Percentiles rank a stretch among this genome's conserved stretches.
These are phyloP conservation scores for Fraxinus quadrangulata DNA, from an alignment of 257 asterid species.

Conservation along the genomic window DNA sequence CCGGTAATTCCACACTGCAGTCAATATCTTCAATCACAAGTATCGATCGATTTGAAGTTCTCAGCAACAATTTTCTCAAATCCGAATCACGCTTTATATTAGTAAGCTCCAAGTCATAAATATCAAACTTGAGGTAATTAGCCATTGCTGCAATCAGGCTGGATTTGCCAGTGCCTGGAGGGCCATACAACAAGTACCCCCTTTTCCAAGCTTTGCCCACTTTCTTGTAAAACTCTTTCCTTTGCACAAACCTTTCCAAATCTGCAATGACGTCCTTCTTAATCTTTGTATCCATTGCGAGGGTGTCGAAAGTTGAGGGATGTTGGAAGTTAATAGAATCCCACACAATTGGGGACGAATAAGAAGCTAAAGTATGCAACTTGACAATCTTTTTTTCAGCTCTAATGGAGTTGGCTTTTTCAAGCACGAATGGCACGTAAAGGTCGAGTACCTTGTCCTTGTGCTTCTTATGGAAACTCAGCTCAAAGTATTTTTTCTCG, in stretches of 20 bases:
- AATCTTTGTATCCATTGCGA: constrained; percentile 53
- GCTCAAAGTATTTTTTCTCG: constrained; percentile 56
- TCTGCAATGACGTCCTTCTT: constrained; percentile 48
- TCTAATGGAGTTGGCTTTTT: constrained; percentile 37
- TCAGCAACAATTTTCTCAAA: constrained; percentile 61
- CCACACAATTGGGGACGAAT: constrained; percentile 34
- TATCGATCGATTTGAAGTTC: constrained; percentile 62
- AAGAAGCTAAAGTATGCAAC: constrained; percentile 45
- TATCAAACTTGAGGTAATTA: constrained; percentile 66
- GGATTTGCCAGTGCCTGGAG: constrained; percentile 82
- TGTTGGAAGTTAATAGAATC: constrained; percentile 66
- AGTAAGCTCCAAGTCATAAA: constrained; percentile 68
- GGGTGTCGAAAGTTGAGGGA: constrained; percentile 68
- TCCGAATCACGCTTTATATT: constrained; percentile 54
- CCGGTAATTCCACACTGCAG: constrained; percentile 57
- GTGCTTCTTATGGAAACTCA: constrained; percentile 42
- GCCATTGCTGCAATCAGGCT: constrained; percentile 80
- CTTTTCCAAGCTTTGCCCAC: constrained; percentile 87
- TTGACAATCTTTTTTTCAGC: constrained; percentile 44
- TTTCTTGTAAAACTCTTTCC: constrained; percentile 63
- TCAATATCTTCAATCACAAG: constrained; percentile 82
- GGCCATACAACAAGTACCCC: constrained; percentile 73
- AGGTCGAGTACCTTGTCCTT: constrained; percentile 43
- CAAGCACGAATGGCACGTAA: constrained; percentile 54
- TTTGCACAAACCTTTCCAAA: constrained; percentile 58